Evolutionary conservation across 2,329 filamentous ascomycete species (phyloP).

Genomic region (Neofusicoccum laricinum): DNA sequence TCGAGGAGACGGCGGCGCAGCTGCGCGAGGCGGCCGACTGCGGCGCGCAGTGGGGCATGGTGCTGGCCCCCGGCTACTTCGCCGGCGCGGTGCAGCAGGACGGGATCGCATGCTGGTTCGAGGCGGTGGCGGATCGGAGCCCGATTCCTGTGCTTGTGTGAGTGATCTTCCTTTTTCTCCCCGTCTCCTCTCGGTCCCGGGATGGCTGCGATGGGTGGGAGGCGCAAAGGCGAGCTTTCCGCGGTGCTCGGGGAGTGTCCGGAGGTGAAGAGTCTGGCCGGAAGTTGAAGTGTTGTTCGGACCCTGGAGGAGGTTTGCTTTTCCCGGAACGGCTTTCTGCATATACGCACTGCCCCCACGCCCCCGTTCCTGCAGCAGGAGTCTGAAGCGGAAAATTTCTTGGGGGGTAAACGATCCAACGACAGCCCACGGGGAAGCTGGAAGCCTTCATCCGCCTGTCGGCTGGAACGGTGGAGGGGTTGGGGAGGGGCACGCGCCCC

Average conservation of each 20-base stretch:
- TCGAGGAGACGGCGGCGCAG: slow-evolving; percentile 56
- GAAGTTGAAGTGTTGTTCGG: not conserved
- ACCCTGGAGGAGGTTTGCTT: not conserved
- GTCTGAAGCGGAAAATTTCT: not conserved
- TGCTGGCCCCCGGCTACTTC: slow-evolving; percentile 41
- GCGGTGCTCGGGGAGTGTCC: not conserved
- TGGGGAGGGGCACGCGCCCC: not conserved
- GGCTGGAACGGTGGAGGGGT: not conserved
- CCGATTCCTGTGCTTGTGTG: slow-evolving; percentile 57
- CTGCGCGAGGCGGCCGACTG: slow-evolving; percentile 50
- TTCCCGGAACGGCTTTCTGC: not conserved
- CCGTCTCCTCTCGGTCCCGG: not conserved
- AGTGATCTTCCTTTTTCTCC: slow-evolving; percentile 22
- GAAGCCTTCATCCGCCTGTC: not conserved
- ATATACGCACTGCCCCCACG: too few species aligned
- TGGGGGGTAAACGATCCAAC: not conserved
- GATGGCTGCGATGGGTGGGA: too few species aligned
- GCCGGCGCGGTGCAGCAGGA: slow-evolving; percentile 12
- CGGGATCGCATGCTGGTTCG: slow-evolving; percentile 46
- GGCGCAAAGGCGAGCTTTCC: not conserved
- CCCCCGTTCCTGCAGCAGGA: not conserved
- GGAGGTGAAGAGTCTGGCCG: not conserved
- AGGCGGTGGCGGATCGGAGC: slow-evolving; percentile 53
- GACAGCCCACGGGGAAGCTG: not conserved
- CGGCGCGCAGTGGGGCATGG: slow-evolving; percentile 56